A percentile compares a stretch with the other conserved stretches of the same genome.
Evolutionary conservation across 2,329 filamentous ascomycete genomes (phyloP).

Genomic region (Emmonsia crescens): DNA sequence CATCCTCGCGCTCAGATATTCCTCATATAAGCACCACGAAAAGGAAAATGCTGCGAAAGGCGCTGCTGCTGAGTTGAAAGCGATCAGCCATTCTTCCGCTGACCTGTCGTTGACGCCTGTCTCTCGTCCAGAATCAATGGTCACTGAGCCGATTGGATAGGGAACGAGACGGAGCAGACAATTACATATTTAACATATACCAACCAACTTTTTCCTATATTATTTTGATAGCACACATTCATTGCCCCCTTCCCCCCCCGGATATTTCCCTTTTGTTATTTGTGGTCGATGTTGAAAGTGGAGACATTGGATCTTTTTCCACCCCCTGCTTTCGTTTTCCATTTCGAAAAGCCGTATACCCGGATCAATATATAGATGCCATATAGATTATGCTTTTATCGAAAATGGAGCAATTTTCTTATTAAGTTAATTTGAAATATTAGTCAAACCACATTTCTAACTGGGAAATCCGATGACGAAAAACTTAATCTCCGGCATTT

Average conservation of each 20-base stretch:
- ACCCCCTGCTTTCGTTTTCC: not conserved
- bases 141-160: conserved; percentile 9
- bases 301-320: not conserved
- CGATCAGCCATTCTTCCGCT: not conserved
- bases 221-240: not conserved
- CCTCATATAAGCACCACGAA: conserved; percentile 29
- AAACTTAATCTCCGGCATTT: not conserved
- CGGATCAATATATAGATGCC: not conserved
- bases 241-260: not conserved
- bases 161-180: too few relatives aligned
- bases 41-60: conserved; percentile 27
- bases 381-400: not conserved
- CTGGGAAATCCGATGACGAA: not conserved
- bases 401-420: not conserved
- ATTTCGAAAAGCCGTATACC: not conserved
- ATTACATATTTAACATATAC: not conserved
- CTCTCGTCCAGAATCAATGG: conserved; percentile 2
- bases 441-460: not conserved
- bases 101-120: not conserved
- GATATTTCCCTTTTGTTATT: not conserved
- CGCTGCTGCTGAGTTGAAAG: conserved; percentile 17
- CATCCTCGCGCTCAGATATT: conserved; percentile 36
- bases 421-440: not conserved
- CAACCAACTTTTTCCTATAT: not conserved
- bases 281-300: not conserved